Conservation (phyloP, 257 asterid genomes). For the Ballota nigra region DNA sequence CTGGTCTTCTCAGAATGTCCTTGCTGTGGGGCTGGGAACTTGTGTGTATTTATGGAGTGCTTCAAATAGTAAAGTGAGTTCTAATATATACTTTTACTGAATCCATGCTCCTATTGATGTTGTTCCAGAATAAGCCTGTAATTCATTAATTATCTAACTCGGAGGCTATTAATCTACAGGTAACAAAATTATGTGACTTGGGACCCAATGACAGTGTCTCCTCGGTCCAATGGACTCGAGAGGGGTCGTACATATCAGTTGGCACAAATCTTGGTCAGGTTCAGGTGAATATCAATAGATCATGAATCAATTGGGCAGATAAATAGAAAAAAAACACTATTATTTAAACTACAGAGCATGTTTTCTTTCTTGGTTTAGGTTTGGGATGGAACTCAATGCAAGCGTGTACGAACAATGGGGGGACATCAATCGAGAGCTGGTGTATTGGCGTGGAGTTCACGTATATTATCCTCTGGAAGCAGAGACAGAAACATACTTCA, state of each 20-base stretch:
- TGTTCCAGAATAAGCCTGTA: background rate
- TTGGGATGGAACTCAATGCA: conserved; percentile 97
- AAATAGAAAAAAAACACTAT: background rate
- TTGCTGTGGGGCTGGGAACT: conserved; percentile 97
- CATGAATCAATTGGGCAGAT: background rate
- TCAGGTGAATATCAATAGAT: conserved; percentile 48
- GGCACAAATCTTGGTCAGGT: conserved; percentile 92
- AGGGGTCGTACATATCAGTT: conserved; percentile 85
- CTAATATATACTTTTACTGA: background rate
- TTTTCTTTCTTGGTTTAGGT: conserved; percentile 39
- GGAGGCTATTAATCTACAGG: conserved; percentile 38
- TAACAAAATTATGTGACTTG: conserved; percentile 86
- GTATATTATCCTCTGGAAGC: conserved; percentile 91
- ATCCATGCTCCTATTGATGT: too few species aligned
- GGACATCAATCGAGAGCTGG: conserved; percentile 97
- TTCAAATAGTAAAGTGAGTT: conserved; percentile 81
- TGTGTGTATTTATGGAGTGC: conserved; percentile 97
- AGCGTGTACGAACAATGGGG: conserved; percentile 80
- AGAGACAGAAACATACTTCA: conserved; percentile 93
- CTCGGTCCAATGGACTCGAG: conserved; percentile 96
- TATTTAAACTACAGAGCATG: background rate
- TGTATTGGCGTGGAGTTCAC: conserved; percentile 84
- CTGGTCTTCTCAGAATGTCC: conserved; percentile 99
- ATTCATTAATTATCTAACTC: conserved; percentile 1
- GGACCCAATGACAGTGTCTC: conserved; percentile 87